Conservation (phyloP, 257 asterid species). For the Solanum virginianum region DNA sequence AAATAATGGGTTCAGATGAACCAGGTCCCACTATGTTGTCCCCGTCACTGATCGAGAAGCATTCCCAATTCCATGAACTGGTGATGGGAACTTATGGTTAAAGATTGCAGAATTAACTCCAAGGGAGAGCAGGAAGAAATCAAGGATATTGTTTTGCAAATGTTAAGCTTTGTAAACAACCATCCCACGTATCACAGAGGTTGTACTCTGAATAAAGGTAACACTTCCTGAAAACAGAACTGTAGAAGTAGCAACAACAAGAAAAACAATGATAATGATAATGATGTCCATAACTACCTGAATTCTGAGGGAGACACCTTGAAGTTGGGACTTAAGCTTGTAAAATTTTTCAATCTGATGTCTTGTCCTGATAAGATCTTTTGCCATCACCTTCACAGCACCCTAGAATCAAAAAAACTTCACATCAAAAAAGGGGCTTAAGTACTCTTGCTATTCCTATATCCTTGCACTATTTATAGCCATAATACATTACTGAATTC, state of each 20-base stretch:
- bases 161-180: neutral
- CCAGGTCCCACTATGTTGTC: neutral
- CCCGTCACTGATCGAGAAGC: neutral
- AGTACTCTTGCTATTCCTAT: neutral
- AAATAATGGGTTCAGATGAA: neutral
- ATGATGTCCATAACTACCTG: conserved; percentile 39
- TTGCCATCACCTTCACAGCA: conserved; percentile 98
- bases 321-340: conserved; percentile 96
- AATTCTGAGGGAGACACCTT: conserved; percentile 94
- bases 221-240: neutral
- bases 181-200: neutral
- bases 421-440: conserved; percentile 9
- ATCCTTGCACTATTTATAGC: neutral
- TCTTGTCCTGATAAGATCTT: conserved; percentile 94
- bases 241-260: neutral
- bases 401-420: conserved; percentile 45
- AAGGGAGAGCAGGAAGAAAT: neutral
- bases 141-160: neutral
- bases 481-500: neutral
- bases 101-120: neutral
- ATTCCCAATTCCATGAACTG: neutral
- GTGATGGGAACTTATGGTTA: neutral
- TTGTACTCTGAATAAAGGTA: neutral
- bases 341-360: conserved; percentile 93
- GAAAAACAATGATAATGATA: neutral